Evolutionary conservation across 108 stramenopile species (phyloP).

Genomic region (Bacterosira constricta): DNA sequence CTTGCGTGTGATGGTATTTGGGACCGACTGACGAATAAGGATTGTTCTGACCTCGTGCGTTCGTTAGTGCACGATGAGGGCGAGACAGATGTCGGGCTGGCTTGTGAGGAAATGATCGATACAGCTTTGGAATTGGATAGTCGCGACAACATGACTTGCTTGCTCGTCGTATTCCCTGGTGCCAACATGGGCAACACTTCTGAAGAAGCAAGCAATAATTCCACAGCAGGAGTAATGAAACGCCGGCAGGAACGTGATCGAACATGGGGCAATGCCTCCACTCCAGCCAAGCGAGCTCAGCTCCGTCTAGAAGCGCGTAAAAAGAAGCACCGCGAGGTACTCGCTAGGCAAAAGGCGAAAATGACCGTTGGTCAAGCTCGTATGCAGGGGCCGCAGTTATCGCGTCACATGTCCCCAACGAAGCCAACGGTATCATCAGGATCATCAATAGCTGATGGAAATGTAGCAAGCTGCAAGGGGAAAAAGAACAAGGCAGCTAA

Average conservation of each 20-base stretch:
- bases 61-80: constrained; percentile 53
- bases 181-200: neutral
- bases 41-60: constrained; percentile 67
- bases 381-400: no score
- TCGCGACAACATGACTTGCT: constrained; percentile 85
- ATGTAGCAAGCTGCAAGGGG: no score
- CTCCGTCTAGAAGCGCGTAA: constrained; percentile 30
- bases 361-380: no score
- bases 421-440: no score
- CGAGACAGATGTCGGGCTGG: constrained; percentile 66
- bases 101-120: constrained; percentile 88
- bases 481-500: no score
- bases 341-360: constrained; percentile 1
- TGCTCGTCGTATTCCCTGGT: constrained; percentile 44
- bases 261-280: constrained; percentile 30
- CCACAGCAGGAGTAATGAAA: constrained; percentile 27
- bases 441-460: no score
- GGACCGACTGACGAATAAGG: constrained; percentile 73
- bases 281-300: constrained; percentile 34
- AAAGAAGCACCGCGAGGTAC: constrained; percentile 7
- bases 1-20: constrained; percentile 88
- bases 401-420: no score
- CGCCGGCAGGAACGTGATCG: constrained; percentile 39
- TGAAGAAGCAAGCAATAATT: neutral
- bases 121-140: constrained; percentile 74